These are phyloP conservation scores for Penicillium lagena DNA, from an alignment of 495 filamentous ascomycete species.

Conservation along the genomic window DNA sequence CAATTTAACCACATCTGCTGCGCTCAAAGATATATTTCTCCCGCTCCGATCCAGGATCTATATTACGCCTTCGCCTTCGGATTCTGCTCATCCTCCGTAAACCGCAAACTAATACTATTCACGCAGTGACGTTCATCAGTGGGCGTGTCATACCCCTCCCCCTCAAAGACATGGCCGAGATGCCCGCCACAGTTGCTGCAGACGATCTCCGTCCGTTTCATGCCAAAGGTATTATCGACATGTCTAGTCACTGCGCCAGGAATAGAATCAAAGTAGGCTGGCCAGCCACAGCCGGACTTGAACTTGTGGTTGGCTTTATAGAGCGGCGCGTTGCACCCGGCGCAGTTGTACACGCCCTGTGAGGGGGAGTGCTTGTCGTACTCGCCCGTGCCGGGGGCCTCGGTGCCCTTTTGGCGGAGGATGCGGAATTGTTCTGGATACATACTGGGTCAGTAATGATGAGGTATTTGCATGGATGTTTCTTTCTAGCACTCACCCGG, in stretches of 20 bases:
- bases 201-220: slow-evolving; percentile 86
- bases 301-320: slow-evolving; percentile 92
- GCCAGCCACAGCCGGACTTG: slow-evolving; percentile 94
- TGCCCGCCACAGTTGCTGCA: slow-evolving; percentile 93
- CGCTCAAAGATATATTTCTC: no score
- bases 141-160: slow-evolving; percentile 82
- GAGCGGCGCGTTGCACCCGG: slow-evolving; percentile 77
- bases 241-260: slow-evolving; percentile 82
- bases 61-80: slow-evolving; percentile 24
- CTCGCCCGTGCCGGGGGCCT: slow-evolving; percentile 68
- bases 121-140: slow-evolving; percentile 97
- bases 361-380: slow-evolving; percentile 81
- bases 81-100: slow-evolving; percentile 52
- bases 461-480: no score
- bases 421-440: slow-evolving; percentile 84
- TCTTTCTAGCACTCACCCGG: slow-evolving; percentile 46
- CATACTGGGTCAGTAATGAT: slow-evolving; percentile 7
- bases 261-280: slow-evolving; percentile 90
- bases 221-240: slow-evolving; percentile 69
- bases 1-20: no score
- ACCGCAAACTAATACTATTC: slow-evolving; percentile 87
- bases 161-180: slow-evolving; percentile 95
- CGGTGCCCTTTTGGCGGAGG: slow-evolving; percentile 86
- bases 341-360: slow-evolving; percentile 75
- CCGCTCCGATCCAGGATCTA: no score